These are phyloP conservation scores for Stentor coeruleus DNA, from an alignment of 73 alveolate species.

Conservation along the genomic window DNA sequence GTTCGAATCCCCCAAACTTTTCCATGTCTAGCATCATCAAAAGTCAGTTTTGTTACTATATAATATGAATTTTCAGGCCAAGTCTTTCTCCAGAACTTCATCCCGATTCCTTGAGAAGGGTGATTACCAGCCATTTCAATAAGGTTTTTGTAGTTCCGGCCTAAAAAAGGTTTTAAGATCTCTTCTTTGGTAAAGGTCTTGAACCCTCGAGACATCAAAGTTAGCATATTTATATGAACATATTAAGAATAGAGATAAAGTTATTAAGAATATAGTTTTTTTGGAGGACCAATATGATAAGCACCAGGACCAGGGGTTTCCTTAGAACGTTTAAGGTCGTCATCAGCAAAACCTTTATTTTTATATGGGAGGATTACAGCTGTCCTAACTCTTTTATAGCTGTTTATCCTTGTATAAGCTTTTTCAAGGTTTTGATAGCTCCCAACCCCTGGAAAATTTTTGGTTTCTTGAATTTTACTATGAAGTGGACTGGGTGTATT, in stretches of 20 bases:
- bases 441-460: neutral
- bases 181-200: constrained; percentile 16
- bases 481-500: neutral
- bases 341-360: neutral
- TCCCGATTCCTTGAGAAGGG: neutral
- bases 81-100: constrained; percentile 2
- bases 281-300: neutral
- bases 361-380: neutral
- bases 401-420: neutral
- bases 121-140: neutral
- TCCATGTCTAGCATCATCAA: neutral
- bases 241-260: no score
- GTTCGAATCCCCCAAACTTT: constrained; percentile 24
- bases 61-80: constrained; percentile 21
- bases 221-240: neutral
- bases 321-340: neutral
- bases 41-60: neutral
- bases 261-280: no score
- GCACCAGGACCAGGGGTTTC: neutral
- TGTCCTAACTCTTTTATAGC: neutral
- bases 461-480: neutral
- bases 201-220: neutral
- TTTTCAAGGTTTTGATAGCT: neutral
- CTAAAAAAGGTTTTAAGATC: constrained; percentile 1
- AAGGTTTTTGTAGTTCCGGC: constrained; percentile 10